These are phyloP conservation scores for Macroventuria anomochaeta DNA, from an alignment of 2,329 filamentous ascomycete genomes.

Conservation along the genomic window DNA sequence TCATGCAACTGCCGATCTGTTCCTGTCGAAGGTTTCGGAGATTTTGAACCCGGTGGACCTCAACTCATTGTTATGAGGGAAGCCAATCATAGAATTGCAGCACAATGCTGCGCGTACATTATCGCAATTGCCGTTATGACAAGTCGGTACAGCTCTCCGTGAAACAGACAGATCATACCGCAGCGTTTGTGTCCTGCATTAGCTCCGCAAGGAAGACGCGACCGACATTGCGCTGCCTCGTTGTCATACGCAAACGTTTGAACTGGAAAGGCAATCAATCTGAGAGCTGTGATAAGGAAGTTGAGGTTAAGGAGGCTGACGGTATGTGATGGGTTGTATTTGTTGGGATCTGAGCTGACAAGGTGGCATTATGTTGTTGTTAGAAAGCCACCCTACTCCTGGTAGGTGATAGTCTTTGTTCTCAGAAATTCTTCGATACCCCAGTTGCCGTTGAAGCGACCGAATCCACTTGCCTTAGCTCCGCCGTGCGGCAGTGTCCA, in stretches of 20 bases:
- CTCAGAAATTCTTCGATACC: constrained; percentile 57
- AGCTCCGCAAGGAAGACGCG: not conserved
- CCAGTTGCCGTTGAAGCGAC: constrained; percentile 54
- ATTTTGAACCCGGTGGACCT: not conserved
- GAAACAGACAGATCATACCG: not conserved
- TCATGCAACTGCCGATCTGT: constrained; percentile 6
- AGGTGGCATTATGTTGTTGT: not conserved
- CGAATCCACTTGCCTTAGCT: constrained; percentile 58
- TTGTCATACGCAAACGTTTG: not conserved
- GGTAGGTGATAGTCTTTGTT: constrained; percentile 52
- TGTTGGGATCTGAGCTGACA: not conserved
- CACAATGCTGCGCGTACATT: not conserved
- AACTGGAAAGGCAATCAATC: no score
- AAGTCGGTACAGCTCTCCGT: not conserved
- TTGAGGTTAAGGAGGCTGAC: not conserved
- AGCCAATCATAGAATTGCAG: not conserved
- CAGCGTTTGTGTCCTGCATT: not conserved
- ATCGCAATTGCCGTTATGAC: not conserved
- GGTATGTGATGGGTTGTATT: not conserved
- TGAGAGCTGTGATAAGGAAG: no score
- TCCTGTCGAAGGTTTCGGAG: not conserved
- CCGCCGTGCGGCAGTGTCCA: constrained; percentile 57
- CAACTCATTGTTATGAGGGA: not conserved
- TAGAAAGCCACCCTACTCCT: constrained; percentile 29
- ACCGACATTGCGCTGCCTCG: not conserved